These are phyloP conservation scores for Kandelia obovata DNA, from an alignment of 345 rosid species.

Conservation along the genomic window DNA sequence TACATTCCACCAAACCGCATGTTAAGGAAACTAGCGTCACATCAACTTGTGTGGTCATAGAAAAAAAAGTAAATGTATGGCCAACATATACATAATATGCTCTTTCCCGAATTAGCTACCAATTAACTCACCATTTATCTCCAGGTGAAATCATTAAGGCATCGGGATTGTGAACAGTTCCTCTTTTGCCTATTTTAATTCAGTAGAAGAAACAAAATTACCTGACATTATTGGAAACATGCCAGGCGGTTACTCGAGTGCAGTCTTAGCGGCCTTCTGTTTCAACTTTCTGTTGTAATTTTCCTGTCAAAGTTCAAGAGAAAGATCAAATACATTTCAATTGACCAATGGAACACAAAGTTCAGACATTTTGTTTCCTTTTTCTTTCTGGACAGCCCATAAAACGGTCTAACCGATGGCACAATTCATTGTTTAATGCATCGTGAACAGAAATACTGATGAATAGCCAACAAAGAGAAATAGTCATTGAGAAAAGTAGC, in stretches of 20 bases:
- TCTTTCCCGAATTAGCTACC: background rate
- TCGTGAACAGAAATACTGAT: too few species aligned
- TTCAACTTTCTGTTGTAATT: constrained; percentile 63
- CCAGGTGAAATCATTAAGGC: too few species aligned
- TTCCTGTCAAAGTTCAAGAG: constrained; percentile 38
- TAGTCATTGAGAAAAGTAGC: background rate
- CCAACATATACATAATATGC: background rate
- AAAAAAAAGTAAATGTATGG: background rate
- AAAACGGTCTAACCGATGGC: too few species aligned
- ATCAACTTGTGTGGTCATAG: background rate
- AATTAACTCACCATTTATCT: background rate
- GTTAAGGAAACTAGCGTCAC: background rate
- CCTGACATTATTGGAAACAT: constrained; percentile 9
- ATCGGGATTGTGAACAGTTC: too few species aligned
- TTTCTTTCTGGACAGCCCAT: too few species aligned
- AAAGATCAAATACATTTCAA: background rate
- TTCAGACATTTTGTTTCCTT: too few species aligned
- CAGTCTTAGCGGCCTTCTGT: constrained; percentile 39
- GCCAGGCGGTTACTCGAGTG: constrained; percentile 19
- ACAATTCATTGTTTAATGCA: too few species aligned
- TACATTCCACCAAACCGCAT: background rate
- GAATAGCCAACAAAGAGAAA: background rate
- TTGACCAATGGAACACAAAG: too few species aligned
- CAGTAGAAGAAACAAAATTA: constrained; percentile 4
- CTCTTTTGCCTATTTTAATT: background rate